These are phyloP conservation scores for Fusarium sp. DNA, from an alignment of 2,329 filamentous ascomycete species.

Conservation along the genomic window DNA sequence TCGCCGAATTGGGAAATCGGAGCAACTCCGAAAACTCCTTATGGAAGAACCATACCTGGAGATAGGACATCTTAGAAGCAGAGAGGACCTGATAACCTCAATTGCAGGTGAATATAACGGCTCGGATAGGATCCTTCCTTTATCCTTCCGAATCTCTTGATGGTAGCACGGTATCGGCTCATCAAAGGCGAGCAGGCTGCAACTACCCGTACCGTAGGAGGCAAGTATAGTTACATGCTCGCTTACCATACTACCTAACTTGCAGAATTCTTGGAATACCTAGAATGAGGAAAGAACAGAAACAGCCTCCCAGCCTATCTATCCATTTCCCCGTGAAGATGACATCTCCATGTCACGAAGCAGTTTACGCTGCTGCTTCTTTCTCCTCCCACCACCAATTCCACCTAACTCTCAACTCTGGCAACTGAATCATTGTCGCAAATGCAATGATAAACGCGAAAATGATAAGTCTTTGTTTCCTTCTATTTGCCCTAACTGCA, in stretches of 20 bases:
- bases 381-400: background rate
- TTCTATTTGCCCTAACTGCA: background rate
- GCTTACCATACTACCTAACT: background rate
- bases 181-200: conserved; percentile 4
- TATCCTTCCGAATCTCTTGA: background rate
- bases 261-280: background rate
- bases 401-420: background rate
- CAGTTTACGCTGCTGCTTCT: background rate
- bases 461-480: background rate
- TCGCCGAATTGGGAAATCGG: conserved; percentile 42
- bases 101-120: background rate
- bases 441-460: background rate
- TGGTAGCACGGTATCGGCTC: background rate
- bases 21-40: conserved; percentile 48
- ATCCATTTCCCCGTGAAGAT: background rate
- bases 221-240: background rate
- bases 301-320: background rate
- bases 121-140: background rate
- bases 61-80: background rate
- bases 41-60: background rate
- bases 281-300: background rate
- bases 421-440: background rate
- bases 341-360: background rate
- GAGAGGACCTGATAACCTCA: background rate
- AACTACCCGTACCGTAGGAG: conserved; percentile 1